Evolutionary conservation across 2,329 filamentous ascomycete species (phyloP).

Genomic region (Monosporascus cannonballus): DNA sequence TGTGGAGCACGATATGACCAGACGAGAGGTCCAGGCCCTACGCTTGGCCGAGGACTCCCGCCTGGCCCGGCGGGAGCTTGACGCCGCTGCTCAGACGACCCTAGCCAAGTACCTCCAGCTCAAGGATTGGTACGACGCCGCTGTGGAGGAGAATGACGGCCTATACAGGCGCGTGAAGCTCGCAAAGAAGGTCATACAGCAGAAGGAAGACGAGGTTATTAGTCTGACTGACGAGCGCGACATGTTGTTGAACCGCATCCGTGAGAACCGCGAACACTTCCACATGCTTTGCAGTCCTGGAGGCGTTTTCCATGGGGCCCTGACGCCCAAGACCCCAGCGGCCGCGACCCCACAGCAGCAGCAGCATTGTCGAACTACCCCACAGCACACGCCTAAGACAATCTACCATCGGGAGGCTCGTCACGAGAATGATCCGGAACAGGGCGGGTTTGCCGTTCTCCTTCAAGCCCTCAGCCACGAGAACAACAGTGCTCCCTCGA

Average conservation of each 20-base stretch:
- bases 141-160: slow-evolving; percentile 59
- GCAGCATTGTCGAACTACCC: slow-evolving; percentile 40
- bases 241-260: slow-evolving; percentile 74
- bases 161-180: slow-evolving; percentile 61
- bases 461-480: slow-evolving; percentile 77
- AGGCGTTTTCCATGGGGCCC: slow-evolving; percentile 56
- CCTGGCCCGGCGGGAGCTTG: slow-evolving; percentile 50
- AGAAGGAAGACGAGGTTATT: slow-evolving; percentile 68
- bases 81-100: slow-evolving; percentile 45
- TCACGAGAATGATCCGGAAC: slow-evolving; percentile 44
- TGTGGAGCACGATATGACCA: slow-evolving; percentile 89
- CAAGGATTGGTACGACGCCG: slow-evolving; percentile 58
- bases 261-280: slow-evolving; percentile 84
- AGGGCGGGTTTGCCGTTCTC: slow-evolving; percentile 69
- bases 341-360: slow-evolving; percentile 41
- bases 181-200: slow-evolving; percentile 72
- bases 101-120: slow-evolving; percentile 54
- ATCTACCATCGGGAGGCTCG: slow-evolving; percentile 27
- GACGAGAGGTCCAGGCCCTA: slow-evolving; percentile 79
- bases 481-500: slow-evolving; percentile 67
- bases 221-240: slow-evolving; percentile 69
- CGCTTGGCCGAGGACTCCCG: slow-evolving; percentile 66
- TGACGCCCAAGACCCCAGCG: slow-evolving; percentile 50
- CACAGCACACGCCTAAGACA: slow-evolving; percentile 44
- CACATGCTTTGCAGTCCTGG: slow-evolving; percentile 72